phyloP scores from a whole-genome alignment of 805 yeast genomes.

The Maudiozyma barnettii region DNA sequence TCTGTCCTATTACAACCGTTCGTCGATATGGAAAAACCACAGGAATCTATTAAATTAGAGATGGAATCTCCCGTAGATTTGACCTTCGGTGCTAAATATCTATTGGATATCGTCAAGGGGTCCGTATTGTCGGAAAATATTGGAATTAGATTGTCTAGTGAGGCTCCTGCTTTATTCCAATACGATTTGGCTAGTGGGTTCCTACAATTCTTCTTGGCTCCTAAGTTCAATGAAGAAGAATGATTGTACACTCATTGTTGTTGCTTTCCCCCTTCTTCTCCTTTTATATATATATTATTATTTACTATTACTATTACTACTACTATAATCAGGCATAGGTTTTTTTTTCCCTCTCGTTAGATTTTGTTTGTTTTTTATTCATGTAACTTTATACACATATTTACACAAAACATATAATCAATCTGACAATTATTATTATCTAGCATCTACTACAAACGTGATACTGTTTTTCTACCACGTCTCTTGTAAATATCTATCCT shows the following conservation, averaged over 20 bases:
- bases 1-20: conserved; percentile 76
- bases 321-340: background rate
- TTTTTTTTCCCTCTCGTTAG: no score
- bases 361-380: no score
- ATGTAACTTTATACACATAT: background rate
- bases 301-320: no score
- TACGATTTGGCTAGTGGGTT: conserved; percentile 80
- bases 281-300: no score
- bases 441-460: no score
- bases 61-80: conserved; percentile 80
- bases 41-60: conserved; percentile 62
- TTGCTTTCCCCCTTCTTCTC: no score
- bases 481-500: conserved; percentile 70
- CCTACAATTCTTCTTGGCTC: conserved; percentile 92
- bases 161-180: conserved; percentile 90
- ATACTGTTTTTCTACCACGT: conserved; percentile 51
- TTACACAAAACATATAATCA: background rate
- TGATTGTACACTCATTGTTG: conserved; percentile 23
- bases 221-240: conserved; percentile 91
- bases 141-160: conserved; percentile 78
- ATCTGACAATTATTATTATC: background rate
- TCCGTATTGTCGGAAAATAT: conserved; percentile 67
- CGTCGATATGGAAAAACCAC: conserved; percentile 73
- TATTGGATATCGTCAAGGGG: conserved; percentile 87
- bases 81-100: conserved; percentile 85